Conservation (phyloP, 371 early-diverging fungal genomes). For the Saksenaea oblongispora region DNA sequence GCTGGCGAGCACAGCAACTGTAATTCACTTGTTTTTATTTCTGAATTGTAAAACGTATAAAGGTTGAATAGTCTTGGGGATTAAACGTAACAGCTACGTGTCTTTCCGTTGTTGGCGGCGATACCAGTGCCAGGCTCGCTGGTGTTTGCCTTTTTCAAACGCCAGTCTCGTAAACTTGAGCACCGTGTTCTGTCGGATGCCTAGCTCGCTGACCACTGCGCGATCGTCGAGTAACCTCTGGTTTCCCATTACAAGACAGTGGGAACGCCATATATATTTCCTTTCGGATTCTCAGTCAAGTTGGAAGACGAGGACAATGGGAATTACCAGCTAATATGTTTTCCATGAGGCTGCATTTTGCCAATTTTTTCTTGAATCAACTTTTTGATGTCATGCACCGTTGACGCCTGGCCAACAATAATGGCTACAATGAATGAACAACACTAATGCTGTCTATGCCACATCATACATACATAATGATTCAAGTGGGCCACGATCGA, state of each 20-base stretch:
- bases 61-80: not conserved
- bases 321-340: constrained; percentile 31
- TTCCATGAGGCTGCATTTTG: constrained; percentile 10
- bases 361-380: constrained; percentile 21
- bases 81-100: too few species aligned
- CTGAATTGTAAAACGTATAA: not conserved
- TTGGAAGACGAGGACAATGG: not conserved
- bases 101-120: not conserved
- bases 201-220: constrained; percentile 38
- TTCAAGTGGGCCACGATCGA: constrained; percentile 32
- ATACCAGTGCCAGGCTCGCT: constrained; percentile 29
- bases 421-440: constrained; percentile 17
- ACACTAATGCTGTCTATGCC: not conserved
- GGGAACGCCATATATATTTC: constrained; percentile 45
- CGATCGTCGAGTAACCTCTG: constrained; percentile 27
- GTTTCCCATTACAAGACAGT: constrained; percentile 28
- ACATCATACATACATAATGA: constrained; percentile 25
- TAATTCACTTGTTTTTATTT: not conserved
- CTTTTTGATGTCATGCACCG: constrained; percentile 36
- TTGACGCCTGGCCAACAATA: constrained; percentile 34
- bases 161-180: constrained; percentile 28
- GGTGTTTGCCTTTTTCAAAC: constrained; percentile 33
- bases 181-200: constrained; percentile 34
- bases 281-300: constrained; percentile 6
- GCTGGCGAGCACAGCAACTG: constrained; percentile 41